Conservation (phyloP, 2,329 filamentous ascomycete species). For the Trichophyton schoenleinii region DNA sequence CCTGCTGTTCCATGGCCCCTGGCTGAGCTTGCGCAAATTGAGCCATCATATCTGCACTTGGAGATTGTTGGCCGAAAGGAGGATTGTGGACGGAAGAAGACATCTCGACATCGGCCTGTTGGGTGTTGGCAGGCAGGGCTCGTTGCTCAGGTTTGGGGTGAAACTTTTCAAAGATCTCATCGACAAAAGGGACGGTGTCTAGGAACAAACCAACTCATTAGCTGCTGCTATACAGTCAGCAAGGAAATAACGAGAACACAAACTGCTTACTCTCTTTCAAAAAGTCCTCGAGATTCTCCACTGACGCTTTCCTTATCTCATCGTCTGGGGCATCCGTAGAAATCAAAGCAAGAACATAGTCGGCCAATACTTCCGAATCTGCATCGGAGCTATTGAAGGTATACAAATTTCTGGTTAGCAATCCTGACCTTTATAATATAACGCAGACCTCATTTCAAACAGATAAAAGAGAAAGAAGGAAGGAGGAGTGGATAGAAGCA, state of each 20-base stretch:
- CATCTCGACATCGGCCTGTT: constrained; percentile 12
- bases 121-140: background rate
- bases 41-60: constrained; percentile 9
- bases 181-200: constrained; percentile 44
- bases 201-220: background rate
- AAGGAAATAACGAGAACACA: background rate
- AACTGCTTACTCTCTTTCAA: constrained; percentile 38
- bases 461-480: background rate
- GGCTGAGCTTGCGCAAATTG: background rate
- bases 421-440: too few relatives aligned
- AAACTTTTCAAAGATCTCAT: constrained; percentile 43
- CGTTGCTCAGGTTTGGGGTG: constrained; percentile 28
- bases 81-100: constrained; percentile 16
- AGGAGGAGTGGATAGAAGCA: background rate
- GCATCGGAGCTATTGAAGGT: constrained; percentile 43
- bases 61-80: constrained; percentile 10
- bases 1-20: background rate
- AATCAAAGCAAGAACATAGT: constrained; percentile 49
- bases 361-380: constrained; percentile 48
- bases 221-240: background rate
- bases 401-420: background rate
- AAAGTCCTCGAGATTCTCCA: constrained; percentile 48
- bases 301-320: constrained; percentile 40
- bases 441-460: background rate
- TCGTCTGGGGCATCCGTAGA: constrained; percentile 43